A percentile compares a stretch with the other conserved stretches of the same genome.
phyloP scores from a whole-genome alignment of 148 eudicot species.

The Diospyros kaki region DNA sequence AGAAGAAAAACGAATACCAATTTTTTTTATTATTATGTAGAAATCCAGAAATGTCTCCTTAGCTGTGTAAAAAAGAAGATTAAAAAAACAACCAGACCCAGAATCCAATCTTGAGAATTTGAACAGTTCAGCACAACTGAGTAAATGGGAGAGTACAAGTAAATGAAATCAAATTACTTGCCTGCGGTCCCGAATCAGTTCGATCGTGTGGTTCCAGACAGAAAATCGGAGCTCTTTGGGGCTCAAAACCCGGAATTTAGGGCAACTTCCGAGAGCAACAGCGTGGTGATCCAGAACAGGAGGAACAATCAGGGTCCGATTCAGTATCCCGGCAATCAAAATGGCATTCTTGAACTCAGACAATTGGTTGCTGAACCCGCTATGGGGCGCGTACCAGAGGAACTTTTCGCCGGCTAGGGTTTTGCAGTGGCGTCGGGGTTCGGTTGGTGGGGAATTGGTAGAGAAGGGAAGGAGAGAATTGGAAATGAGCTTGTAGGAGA shows the following conservation, averaged over 20 bases:
- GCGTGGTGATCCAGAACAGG: constrained; percentile 93
- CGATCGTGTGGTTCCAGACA: constrained; percentile 69
- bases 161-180: constrained; percentile 10
- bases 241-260: constrained; percentile 75
- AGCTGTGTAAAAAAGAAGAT: not conserved
- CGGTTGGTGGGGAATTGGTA: constrained; percentile 4
- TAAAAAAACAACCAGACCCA: not conserved
- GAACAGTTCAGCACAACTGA: not conserved
- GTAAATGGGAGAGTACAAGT: too few relatives aligned
- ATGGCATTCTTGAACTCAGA: constrained; percentile 74
- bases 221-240: constrained; percentile 45
- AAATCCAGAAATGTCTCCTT: not conserved
- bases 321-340: constrained; percentile 59
- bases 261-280: constrained; percentile 91
- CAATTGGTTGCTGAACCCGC: constrained; percentile 96
- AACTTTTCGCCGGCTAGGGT: constrained; percentile 35
- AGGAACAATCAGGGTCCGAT: constrained; percentile 79
- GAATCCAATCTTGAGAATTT: not conserved
- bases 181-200: constrained; percentile 61
- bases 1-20: not conserved
- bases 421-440: constrained; percentile 33
- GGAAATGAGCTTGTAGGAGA: constrained; percentile 26
- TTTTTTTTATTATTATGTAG: not conserved
- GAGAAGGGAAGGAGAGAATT: constrained; percentile 19
- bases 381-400: constrained; percentile 83